Evolutionary conservation across 495 filamentous ascomycete species (phyloP), one percentile per base, ranked within the genome.

Genomic region (Aspergillus bertholletiae): DNA sequence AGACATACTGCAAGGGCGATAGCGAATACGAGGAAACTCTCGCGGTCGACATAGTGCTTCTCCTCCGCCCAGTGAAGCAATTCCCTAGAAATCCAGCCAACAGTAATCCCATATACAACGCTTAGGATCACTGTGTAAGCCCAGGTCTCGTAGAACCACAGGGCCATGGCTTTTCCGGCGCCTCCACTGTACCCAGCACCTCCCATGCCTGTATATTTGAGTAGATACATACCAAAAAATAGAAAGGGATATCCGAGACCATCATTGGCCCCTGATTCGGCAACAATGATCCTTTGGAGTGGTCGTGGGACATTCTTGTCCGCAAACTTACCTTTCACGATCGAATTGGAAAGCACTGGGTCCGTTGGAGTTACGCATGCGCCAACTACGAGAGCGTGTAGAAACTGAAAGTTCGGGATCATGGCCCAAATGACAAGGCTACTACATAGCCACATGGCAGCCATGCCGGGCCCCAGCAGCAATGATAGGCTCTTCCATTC

Each of bases 191-290:
- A 74, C 0, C 76, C 83, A 60, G 64, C 70, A 1, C 85, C 86
- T 48, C 76, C 76, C 59, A 80, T 75, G 2, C 81, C 82, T 3
- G 74, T 76, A 60, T 89, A 93, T 70, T 92, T 88, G 60, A 95
- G 82, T 32, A 96, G 64, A 65, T 92, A 96, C 45, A 97, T 73
- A 2, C 87, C 84, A 47, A 96, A 77, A 73, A 92, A 96, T 21
- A 96, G 74, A 60, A 95, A 96, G 0, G 92, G 92, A 61, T 95
- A 95, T 0, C 92, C 92, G n/a, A 97, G 79, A 0, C 92, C 92
- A 67, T 96, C 92, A 66, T 96, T 96, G 4, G 90, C 89, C 2
- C 92, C 93, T 0, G 87, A 90, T 72, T 97, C 92, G 0, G 92
- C 91, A 48, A 92, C 83, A 58, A 96, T 92, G 53, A 96, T 90